A percentile compares a stretch with the other conserved stretches of the same genome.
Conservation (phyloP, 116 monocot genomes). For the Phalaenopsis hybrid region DNA sequence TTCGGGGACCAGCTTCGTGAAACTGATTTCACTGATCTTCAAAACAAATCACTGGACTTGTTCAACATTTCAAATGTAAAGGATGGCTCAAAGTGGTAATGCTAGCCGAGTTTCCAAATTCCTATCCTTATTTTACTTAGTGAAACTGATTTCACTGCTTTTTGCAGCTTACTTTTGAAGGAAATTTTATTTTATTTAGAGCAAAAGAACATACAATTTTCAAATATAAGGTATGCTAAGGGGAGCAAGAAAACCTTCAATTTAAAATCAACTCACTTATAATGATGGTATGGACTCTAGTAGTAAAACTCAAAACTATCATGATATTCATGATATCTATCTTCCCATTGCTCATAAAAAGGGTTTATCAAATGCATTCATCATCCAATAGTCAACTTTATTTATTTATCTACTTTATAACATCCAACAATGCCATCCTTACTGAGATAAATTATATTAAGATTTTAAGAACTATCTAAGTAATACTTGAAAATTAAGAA, state of each 20-base stretch:
- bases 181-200: not conserved
- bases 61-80: slow-evolving; percentile 95
- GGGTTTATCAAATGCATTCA: no score
- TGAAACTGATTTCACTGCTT: not conserved
- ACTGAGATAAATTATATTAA: no score
- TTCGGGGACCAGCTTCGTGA: slow-evolving; percentile 55
- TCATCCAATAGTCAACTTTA: no score
- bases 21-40: slow-evolving; percentile 59
- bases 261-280: not conserved
- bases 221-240: not conserved
- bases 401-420: no score
- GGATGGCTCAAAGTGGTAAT: slow-evolving; percentile 80
- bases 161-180: not conserved
- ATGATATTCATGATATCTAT: no score
- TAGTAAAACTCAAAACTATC: no score
- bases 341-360: no score
- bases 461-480: no score
- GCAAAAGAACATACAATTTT: not conserved
- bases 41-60: slow-evolving; percentile 74
- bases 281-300: no score
- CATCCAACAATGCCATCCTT: no score
- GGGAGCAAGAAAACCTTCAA: not conserved
- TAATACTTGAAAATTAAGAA: no score
- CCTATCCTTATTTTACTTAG: not conserved
- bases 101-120: not conserved